These are phyloP conservation scores for Linnemannia elongata DNA, from an alignment of 192 early-diverging fungal genomes.

Conservation along the genomic window DNA sequence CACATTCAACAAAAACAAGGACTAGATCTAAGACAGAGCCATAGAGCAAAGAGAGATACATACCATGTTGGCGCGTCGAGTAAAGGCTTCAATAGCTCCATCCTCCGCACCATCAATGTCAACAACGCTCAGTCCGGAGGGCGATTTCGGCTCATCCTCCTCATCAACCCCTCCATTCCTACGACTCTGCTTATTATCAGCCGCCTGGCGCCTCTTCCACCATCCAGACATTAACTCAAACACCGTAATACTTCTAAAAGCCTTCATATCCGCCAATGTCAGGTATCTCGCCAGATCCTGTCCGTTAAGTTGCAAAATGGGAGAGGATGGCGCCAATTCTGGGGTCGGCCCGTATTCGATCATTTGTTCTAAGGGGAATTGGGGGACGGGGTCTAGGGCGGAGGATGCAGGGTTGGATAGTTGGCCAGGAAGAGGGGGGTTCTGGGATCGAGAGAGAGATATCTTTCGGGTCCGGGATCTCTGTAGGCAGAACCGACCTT, in stretches of 20 bases:
- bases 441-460: constrained; percentile 24
- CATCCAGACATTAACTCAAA: constrained; percentile 56
- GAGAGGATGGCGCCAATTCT: constrained; percentile 31
- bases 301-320: constrained; percentile 59
- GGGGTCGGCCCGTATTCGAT: constrained; percentile 35
- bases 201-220: constrained; percentile 50
- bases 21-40: background rate
- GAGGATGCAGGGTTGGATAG: background rate
- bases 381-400: background rate
- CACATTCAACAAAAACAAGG: background rate
- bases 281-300: constrained; percentile 67
- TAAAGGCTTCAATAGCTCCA: constrained; percentile 68
- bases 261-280: constrained; percentile 58
- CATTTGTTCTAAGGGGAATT: background rate
- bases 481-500: constrained; percentile 47
- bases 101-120: constrained; percentile 23
- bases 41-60: background rate
- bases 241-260: constrained; percentile 55
- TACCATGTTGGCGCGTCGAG: constrained; percentile 69
- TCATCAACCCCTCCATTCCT: background rate
- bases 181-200: constrained; percentile 12
- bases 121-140: background rate
- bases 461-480: constrained; percentile 46
- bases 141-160: background rate
- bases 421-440: background rate